Evolutionary conservation across 164 flowering plant species (phyloP).

Genomic region (Vitis vinifera): DNA sequence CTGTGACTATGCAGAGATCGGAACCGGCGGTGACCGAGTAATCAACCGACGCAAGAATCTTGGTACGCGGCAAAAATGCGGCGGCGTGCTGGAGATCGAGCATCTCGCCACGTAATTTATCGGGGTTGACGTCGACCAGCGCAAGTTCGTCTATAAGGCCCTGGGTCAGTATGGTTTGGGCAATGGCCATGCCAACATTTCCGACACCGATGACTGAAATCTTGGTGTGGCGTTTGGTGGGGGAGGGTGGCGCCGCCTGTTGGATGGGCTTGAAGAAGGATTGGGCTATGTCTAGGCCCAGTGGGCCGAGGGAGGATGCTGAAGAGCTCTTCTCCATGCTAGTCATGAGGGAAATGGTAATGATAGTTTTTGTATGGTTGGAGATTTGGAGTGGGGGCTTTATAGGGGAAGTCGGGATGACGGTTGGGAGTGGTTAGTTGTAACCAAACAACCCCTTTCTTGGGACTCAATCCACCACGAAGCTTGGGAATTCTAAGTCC

Average conservation of each 20-base stretch:
- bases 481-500: no score
- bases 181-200: conserved; percentile 92
- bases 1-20: conserved; percentile 76
- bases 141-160: conserved; percentile 74
- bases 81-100: conserved; percentile 86
- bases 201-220: conserved; percentile 79
- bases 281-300: conserved; percentile 51
- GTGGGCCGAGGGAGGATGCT: conserved; percentile 48
- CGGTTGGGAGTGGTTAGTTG: no score
- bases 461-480: no score
- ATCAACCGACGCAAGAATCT: conserved; percentile 60
- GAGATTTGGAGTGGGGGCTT: no score
- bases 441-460: no score
- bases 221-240: conserved; percentile 57
- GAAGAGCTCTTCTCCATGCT: conserved; percentile 46
- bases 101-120: conserved; percentile 84
- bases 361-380: no score
- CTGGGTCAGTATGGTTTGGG: conserved; percentile 85
- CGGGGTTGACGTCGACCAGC: conserved; percentile 71
- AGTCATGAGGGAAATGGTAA: no score
- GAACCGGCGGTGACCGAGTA: conserved; percentile 58
- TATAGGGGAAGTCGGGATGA: no score
- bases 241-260: conserved; percentile 40
- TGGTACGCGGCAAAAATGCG: conserved; percentile 78
- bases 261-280: conserved; percentile 58